A percentile compares a stretch with the other conserved stretches of the same genome.
These are phyloP conservation scores for Hypoxylon rubiginosum DNA, from an alignment of 2,329 filamentous ascomycete species.

Conservation along the genomic window DNA sequence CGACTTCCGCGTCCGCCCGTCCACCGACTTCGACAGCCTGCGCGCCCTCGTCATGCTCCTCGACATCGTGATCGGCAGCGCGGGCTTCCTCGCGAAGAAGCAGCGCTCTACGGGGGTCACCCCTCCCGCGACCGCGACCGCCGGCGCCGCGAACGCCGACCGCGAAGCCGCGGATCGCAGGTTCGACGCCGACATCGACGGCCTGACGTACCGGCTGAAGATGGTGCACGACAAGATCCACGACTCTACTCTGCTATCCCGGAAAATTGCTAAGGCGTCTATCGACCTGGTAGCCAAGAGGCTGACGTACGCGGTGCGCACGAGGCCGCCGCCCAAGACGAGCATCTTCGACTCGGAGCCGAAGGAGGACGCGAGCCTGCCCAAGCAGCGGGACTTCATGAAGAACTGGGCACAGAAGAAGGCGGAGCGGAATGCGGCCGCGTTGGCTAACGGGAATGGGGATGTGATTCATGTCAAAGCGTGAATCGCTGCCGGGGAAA, in stretches of 20 bases:
- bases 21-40: constrained; percentile 78
- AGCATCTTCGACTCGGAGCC: constrained; percentile 62
- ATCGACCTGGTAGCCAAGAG: constrained; percentile 82
- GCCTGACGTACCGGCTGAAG: constrained; percentile 71
- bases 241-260: constrained; percentile 78
- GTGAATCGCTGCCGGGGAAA: not conserved
- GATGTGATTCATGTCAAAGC: not conserved
- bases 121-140: not conserved
- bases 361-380: constrained; percentile 56
- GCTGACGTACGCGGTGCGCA: constrained; percentile 77
- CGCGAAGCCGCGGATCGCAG: constrained; percentile 52
- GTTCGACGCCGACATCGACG: constrained; percentile 81
- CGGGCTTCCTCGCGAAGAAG: constrained; percentile 55
- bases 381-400: constrained; percentile 65
- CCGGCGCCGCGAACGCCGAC: constrained; percentile 17
- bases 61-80: constrained; percentile 81
- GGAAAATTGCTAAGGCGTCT: constrained; percentile 81
- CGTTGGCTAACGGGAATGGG: not conserved
- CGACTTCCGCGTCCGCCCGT: constrained; percentile 65
- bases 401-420: constrained; percentile 55
- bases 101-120: constrained; percentile 1
- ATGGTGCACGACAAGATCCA: constrained; percentile 73
- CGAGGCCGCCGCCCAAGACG: constrained; percentile 67
- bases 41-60: constrained; percentile 76
- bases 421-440: constrained; percentile 15